phyloP scores from a whole-genome alignment of 805 yeast genomes.

The Starmerella riodocensis region DNA sequence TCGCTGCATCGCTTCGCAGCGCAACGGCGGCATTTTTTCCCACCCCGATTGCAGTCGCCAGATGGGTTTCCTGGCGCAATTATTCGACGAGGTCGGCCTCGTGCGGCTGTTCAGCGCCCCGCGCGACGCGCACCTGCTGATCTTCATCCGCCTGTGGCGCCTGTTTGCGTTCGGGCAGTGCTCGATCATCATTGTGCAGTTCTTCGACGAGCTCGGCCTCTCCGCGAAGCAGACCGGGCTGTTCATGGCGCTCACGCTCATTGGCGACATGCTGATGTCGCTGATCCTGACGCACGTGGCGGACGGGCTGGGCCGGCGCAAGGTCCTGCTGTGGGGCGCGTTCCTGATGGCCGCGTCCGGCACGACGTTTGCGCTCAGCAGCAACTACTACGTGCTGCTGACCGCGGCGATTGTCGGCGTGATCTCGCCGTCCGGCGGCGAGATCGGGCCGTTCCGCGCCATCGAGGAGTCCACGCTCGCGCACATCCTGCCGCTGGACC shows the following conservation, averaged over 20 bases:
- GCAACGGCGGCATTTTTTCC: no score
- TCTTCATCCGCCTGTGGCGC: conserved; percentile 31
- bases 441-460: conserved; percentile 78
- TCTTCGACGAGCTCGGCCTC: conserved; percentile 42
- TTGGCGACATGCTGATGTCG: conserved; percentile 65
- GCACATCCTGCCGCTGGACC: conserved; percentile 40
- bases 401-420: conserved; percentile 70
- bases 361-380: conserved; percentile 40
- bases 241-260: conserved; percentile 66
- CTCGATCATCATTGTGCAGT: conserved; percentile 60
- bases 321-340: conserved; percentile 50
- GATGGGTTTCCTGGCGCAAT: conserved; percentile 2
- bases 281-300: conserved; percentile 66
- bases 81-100: conserved; percentile 19
- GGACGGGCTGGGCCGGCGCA: conserved; percentile 52
- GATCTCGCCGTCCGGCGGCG: conserved; percentile 77
- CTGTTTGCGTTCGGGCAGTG: conserved; percentile 64
- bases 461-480: conserved; percentile 75
- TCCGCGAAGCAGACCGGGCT: conserved; percentile 50
- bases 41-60: no score
- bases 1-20: no score
- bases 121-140: conserved; percentile 25
- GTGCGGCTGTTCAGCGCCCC: conserved; percentile 22
- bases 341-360: conserved; percentile 59
- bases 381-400: conserved; percentile 42